phyloP scores from a whole-genome alignment of 148 eudicot species.

The Pouteria glomerata region DNA sequence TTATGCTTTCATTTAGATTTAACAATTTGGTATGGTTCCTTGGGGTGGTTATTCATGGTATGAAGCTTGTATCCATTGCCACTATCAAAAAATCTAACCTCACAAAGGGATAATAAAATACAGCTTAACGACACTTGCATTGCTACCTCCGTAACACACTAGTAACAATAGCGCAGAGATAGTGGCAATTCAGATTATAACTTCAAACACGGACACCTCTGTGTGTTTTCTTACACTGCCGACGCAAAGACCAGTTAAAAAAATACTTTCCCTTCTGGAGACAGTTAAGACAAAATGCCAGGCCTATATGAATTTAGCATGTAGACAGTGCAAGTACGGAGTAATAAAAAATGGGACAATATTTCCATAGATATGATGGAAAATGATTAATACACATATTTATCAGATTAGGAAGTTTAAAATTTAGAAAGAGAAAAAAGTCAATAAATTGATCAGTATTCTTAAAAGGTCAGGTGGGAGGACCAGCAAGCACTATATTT shows the following conservation, averaged over 20 bases:
- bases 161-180: background rate
- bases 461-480: too few relatives aligned
- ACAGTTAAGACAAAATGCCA: background rate
- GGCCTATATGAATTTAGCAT: background rate
- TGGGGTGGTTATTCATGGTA: too few relatives aligned
- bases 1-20: too few relatives aligned
- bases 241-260: background rate
- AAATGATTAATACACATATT: background rate
- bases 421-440: background rate
- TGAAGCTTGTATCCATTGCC: too few relatives aligned
- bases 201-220: background rate
- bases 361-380: background rate
- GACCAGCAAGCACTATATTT: too few relatives aligned
- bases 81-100: background rate
- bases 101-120: background rate
- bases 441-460: background rate
- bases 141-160: background rate
- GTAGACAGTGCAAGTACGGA: background rate
- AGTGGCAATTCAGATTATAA: background rate
- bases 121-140: background rate
- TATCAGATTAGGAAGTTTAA: background rate
- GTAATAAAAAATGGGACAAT: background rate
- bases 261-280: background rate
- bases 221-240: too few relatives aligned
- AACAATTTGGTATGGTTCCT: too few relatives aligned